phyloP scores from a whole-genome alignment of 371 early-diverging fungal genomes.

The Mortierella polycephala region DNA sequence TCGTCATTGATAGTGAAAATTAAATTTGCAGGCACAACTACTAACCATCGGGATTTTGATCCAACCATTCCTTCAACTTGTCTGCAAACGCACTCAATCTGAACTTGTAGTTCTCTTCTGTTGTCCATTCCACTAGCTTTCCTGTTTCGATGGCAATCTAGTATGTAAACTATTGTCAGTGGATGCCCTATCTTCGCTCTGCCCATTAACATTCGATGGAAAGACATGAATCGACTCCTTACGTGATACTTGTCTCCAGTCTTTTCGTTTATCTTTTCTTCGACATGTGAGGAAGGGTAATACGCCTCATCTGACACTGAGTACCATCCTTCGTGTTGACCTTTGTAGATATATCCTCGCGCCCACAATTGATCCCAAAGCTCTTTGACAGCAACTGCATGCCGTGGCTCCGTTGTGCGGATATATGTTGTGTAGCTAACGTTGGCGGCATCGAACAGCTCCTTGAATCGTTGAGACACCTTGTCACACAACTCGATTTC shows the following conservation, averaged over 20 bases:
- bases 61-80: slow-evolving; percentile 75
- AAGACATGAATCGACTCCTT: slow-evolving; percentile 13
- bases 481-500: slow-evolving; percentile 83
- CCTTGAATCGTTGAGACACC: slow-evolving; percentile 82
- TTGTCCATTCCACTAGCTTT: slow-evolving; percentile 87
- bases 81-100: slow-evolving; percentile 73
- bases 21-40: not conserved
- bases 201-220: not conserved
- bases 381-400: slow-evolving; percentile 73
- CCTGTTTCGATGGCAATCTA: slow-evolving; percentile 85
- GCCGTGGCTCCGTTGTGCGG: slow-evolving; percentile 87
- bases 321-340: slow-evolving; percentile 95
- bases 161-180: not conserved
- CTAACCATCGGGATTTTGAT: slow-evolving; percentile 64
- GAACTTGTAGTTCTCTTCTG: slow-evolving; percentile 96
- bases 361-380: slow-evolving; percentile 79
- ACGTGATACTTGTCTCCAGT: slow-evolving; percentile 63
- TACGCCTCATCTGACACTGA: slow-evolving; percentile 96
- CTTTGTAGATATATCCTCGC: slow-evolving; percentile 91
- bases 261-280: slow-evolving; percentile 67
- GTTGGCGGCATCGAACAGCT: slow-evolving; percentile 75
- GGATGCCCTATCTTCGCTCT: too few relatives aligned
- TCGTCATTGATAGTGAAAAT: too few relatives aligned
- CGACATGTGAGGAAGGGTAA: slow-evolving; percentile 80
- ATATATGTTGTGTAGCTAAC: slow-evolving; percentile 86